A percentile compares a stretch with the other conserved stretches of the same genome.
Conservation (phyloP, 139 green algal species). For the Coelastrella sp. region DNA sequence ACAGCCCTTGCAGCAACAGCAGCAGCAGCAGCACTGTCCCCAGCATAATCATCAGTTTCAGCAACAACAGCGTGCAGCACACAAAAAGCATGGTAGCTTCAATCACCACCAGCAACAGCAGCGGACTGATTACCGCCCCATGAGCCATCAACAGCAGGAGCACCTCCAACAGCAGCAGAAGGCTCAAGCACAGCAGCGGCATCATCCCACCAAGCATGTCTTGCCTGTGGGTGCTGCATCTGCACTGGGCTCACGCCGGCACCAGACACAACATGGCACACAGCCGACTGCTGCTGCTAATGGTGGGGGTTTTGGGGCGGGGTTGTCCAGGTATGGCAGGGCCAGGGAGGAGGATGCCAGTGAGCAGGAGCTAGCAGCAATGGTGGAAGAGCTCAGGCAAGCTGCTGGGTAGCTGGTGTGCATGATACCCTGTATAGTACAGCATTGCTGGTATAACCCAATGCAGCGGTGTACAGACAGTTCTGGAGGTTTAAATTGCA, state of each 20-base stretch:
- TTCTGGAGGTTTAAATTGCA: too few relatives aligned
- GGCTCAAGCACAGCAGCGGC: neutral
- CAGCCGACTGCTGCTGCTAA: neutral
- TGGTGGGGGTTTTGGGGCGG: neutral
- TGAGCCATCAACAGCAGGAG: slow-evolving; percentile 5
- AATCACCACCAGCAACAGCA: slow-evolving; percentile 12
- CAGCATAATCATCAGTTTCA: neutral
- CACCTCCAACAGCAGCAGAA: slow-evolving; percentile 2
- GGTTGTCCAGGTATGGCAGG: neutral
- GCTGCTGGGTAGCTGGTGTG: neutral
- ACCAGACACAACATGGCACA: neutral
- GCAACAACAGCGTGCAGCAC: neutral
- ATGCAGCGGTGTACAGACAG: too few relatives aligned
- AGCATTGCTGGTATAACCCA: too few relatives aligned
- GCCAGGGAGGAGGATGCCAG: slow-evolving; percentile 28
- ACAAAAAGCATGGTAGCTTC: neutral
- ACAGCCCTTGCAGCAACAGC: neutral
- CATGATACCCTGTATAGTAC: too few relatives aligned
- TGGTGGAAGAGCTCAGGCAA: slow-evolving; percentile 25
- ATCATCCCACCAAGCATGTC: neutral
- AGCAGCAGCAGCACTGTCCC: neutral
- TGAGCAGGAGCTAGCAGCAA: slow-evolving; percentile 20
- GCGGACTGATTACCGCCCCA: neutral
- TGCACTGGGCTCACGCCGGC: neutral
- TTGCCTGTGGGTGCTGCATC: neutral